Conservation (phyloP, 2,329 filamentous ascomycete species). For the Chaetomium sp. region DNA sequence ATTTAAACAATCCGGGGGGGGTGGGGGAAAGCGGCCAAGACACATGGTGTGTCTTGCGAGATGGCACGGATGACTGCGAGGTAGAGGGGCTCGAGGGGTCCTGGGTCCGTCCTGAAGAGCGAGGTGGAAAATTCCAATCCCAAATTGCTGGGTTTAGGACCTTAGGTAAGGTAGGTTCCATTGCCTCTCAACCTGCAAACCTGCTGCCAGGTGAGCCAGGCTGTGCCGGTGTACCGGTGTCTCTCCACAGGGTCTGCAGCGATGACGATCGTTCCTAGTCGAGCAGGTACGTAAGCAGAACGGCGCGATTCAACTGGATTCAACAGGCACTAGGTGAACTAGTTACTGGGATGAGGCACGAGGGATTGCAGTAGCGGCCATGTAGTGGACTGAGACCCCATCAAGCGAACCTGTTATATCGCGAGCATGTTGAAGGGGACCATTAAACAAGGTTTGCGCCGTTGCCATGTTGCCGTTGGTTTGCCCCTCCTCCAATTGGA, state of each 20-base stretch:
- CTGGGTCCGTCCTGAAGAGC: no score
- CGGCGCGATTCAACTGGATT: neutral
- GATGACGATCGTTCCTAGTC: conserved; percentile 4
- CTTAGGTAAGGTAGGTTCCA: neutral
- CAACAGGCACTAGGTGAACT: no score
- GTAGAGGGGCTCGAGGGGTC: no score
- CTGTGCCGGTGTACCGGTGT: neutral
- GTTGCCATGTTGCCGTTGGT: neutral
- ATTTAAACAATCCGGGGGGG: neutral
- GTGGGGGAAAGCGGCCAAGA: no score
- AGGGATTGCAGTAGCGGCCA: neutral
- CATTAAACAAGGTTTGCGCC: neutral
- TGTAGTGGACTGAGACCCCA: neutral
- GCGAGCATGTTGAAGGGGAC: neutral
- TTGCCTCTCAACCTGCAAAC: no score
- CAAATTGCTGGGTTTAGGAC: neutral
- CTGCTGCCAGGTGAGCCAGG: neutral
- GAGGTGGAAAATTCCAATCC: neutral
- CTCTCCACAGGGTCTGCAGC: neutral
- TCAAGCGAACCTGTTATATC: neutral
- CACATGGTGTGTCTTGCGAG: no score
- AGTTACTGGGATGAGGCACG: neutral
- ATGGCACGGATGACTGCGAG: no score
- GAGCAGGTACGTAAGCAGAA: neutral
- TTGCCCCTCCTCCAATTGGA: neutral